These are phyloP conservation scores for Suzukiozyma palmioleophila DNA, from an alignment of 1,139 yeast genomes.

Conservation along the genomic window DNA sequence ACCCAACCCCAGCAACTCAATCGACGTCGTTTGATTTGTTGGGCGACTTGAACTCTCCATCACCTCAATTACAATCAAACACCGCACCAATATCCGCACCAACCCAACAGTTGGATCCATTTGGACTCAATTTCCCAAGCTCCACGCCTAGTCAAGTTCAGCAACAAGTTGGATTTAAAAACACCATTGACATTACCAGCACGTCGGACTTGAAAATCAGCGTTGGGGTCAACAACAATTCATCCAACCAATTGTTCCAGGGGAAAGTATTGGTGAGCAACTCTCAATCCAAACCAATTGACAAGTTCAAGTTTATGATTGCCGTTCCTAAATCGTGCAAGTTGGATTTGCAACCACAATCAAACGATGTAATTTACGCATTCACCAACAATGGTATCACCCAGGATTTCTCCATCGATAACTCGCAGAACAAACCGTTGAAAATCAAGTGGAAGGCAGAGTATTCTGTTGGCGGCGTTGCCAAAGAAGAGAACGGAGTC, in stretches of 20 bases:
- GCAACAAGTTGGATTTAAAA: constrained; percentile 8
- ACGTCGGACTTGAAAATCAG: constrained; percentile 52
- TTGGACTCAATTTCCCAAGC: constrained; percentile 44
- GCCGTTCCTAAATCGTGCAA: constrained; percentile 80
- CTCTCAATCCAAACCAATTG: constrained; percentile 28
- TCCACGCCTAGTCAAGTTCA: constrained; percentile 34
- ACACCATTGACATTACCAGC: constrained; percentile 30
- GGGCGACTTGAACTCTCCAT: constrained; percentile 43
- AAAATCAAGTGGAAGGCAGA: constrained; percentile 82
- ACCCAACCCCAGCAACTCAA: constrained; percentile 11
- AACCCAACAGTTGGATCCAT: constrained; percentile 40
- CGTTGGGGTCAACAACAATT: constrained; percentile 35
- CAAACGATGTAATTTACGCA: constrained; percentile 52
- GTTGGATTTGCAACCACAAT: constrained; percentile 66
- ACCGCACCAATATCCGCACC: constrained; percentile 12
- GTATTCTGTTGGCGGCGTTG: constrained; percentile 46
- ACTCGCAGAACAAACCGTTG: constrained; percentile 44
- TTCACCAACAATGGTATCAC: constrained; percentile 50
- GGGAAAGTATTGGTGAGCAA: constrained; percentile 43
- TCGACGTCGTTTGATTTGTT: constrained; percentile 32
- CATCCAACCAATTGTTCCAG: constrained; percentile 36
- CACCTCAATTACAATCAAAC: constrained; percentile 46
- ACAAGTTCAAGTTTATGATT: constrained; percentile 58
- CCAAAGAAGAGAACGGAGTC: constrained; percentile 56
- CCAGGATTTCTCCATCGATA: constrained; percentile 58